Evolutionary conservation across 352 stramenopile species (phyloP).

Genomic region (Phytophthora parvispora): DNA sequence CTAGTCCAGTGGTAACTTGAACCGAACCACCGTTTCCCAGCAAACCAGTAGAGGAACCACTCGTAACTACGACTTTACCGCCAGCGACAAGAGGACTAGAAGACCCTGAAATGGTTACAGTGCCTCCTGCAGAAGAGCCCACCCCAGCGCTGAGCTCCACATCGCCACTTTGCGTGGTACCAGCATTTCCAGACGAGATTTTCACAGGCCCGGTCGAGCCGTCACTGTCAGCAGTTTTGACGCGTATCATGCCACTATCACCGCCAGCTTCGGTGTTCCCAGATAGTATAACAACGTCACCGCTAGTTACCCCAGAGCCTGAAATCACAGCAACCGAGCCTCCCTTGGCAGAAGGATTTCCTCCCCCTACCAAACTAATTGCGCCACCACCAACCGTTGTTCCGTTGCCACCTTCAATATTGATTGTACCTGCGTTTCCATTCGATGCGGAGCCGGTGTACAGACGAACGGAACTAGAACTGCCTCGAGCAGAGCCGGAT

Average conservation of each 20-base stretch:
- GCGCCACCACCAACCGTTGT: constrained; percentile 15
- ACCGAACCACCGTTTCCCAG: constrained; percentile 22
- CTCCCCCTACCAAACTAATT: constrained; percentile 26
- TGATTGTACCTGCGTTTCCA: constrained; percentile 41
- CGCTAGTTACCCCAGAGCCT: constrained; percentile 23
- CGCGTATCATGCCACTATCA: constrained; percentile 32
- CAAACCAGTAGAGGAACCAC: constrained; percentile 23
- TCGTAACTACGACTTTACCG: constrained; percentile 28
- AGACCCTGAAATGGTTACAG: constrained; percentile 33
- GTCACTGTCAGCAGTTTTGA: constrained; percentile 28
- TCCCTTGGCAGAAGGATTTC: constrained; percentile 24
- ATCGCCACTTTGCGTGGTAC: constrained; percentile 26
- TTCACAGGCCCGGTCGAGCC: constrained; percentile 29
- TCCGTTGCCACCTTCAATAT: constrained; percentile 37
- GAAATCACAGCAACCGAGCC: constrained; percentile 31
- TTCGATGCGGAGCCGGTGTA: constrained; percentile 30
- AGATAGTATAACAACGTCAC: constrained; percentile 31
- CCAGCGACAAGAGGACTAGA: constrained; percentile 18
- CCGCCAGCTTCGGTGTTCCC: constrained; percentile 23
- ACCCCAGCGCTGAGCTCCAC: constrained; percentile 35
- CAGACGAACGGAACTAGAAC: constrained; percentile 37
- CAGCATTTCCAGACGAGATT: constrained; percentile 41
- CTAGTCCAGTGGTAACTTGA: constrained; percentile 20
- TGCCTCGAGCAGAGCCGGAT: constrained; percentile 27
- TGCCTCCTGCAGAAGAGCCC: constrained; percentile 22